These are phyloP conservation scores for Botryotinia globosa DNA, from an alignment of 2,329 filamentous ascomycete genomes.

Conservation along the genomic window DNA sequence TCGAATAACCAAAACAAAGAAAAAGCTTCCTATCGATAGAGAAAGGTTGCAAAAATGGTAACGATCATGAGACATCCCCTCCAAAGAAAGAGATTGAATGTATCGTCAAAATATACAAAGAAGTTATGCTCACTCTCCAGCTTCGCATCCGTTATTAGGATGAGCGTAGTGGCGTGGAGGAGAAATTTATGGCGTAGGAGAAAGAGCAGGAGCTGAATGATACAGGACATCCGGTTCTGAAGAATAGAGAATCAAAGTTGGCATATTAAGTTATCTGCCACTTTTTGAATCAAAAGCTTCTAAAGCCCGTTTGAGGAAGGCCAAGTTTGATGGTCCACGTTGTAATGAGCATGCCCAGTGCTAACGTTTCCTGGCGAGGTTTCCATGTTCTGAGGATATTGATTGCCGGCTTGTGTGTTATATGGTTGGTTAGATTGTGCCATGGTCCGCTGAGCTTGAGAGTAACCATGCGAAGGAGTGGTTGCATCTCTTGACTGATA, in stretches of 20 bases:
- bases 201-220: not conserved
- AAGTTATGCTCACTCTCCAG: not conserved
- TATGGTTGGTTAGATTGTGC: constrained; percentile 1
- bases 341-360: constrained; percentile 35
- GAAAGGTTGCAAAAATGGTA: not conserved
- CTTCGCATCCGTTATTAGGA: not conserved
- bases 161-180: not conserved
- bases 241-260: not conserved
- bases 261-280: too few relatives aligned
- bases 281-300: not conserved
- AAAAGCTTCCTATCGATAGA: not conserved
- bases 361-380: constrained; percentile 31
- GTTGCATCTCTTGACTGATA: constrained; percentile 17
- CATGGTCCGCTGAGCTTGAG: constrained; percentile 18
- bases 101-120: constrained; percentile 6
- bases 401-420: not conserved
- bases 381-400: constrained; percentile 9
- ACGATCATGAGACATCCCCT: not conserved
- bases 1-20: constrained; percentile 10
- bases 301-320: constrained; percentile 29
- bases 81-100: too few relatives aligned
- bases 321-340: constrained; percentile 33
- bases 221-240: not conserved
- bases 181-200: not conserved
- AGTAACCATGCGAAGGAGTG: constrained; percentile 26